phyloP scores from a whole-genome alignment of 768 basidiomycete genomes.

The Gloeophyllum trabeum region DNA sequence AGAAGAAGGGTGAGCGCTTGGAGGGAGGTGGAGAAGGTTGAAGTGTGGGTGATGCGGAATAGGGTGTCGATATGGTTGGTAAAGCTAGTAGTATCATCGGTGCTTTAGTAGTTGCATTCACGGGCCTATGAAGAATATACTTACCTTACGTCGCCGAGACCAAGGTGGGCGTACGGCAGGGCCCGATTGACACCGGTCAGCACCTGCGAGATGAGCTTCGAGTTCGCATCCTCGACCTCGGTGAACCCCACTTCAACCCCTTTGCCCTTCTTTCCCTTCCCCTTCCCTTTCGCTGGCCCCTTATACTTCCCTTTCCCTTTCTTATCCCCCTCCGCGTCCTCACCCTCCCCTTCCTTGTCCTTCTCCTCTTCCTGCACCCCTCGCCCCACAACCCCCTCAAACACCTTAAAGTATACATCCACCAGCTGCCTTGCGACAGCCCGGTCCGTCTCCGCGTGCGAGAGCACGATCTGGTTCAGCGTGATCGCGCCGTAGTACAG shows the following conservation, averaged over 20 bases:
- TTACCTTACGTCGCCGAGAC: constrained; percentile 54
- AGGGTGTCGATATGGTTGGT: constrained; percentile 84
- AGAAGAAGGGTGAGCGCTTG: constrained; percentile 86
- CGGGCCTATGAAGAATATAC: no score
- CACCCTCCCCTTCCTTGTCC: constrained; percentile 23
- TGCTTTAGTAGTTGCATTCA: no score
- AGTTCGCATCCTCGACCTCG: constrained; percentile 71
- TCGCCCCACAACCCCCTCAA: constrained; percentile 77
- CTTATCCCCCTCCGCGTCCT: constrained; percentile 25
- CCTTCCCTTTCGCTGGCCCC: constrained; percentile 18
- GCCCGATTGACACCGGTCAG: constrained; percentile 94
- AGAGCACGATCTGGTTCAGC: constrained; percentile 84
- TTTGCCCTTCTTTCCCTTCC: constrained; percentile 27
- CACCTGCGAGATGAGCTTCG: constrained; percentile 79
- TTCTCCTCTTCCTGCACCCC: constrained; percentile 22
- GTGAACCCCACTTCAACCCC: constrained; percentile 56
- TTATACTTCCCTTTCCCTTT: constrained; percentile 11
- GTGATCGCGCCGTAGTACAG: constrained; percentile 91
- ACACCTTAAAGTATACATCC: constrained; percentile 90
- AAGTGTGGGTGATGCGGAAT: constrained; percentile 89
- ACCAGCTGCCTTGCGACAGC: constrained; percentile 71
- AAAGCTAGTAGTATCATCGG: constrained; percentile 37
- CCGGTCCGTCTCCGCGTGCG: constrained; percentile 43
- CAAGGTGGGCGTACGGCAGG: constrained; percentile 82
- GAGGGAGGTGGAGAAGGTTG: constrained; percentile 93